Percentiles rank a stretch among this genome's conserved stretches.
These are phyloP conservation scores for Penicillium sclerotigenum DNA, from an alignment of 2,329 filamentous ascomycete genomes.

Conservation along the genomic window DNA sequence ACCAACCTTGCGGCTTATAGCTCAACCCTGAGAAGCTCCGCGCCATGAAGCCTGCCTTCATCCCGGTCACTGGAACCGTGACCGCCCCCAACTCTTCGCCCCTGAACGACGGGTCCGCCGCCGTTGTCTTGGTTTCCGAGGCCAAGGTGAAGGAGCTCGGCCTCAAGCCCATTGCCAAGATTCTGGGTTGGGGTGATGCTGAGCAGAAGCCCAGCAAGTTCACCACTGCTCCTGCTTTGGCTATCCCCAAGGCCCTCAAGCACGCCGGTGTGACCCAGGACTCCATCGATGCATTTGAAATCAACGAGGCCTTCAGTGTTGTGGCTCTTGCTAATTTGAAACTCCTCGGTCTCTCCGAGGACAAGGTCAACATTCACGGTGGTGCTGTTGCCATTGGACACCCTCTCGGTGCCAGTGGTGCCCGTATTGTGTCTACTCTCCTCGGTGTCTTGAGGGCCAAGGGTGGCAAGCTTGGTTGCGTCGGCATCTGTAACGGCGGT, in stretches of 20 bases:
- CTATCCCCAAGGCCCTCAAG: constrained; percentile 95
- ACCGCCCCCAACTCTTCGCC: constrained; percentile 96
- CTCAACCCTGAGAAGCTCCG: constrained; percentile 80
- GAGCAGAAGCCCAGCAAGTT: constrained; percentile 90
- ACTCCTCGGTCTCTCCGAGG: constrained; percentile 71
- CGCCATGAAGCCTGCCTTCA: constrained; percentile 79
- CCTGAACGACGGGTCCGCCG: constrained; percentile 90
- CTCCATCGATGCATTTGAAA: constrained; percentile 90
- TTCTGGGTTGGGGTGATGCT: constrained; percentile 94
- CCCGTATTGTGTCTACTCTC: constrained; percentile 87
- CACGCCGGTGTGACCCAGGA: constrained; percentile 79
- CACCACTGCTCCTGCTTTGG: constrained; percentile 87
- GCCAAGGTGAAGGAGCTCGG: constrained; percentile 87
- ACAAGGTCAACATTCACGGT: constrained; percentile 93
- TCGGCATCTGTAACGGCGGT: constrained; percentile 96
- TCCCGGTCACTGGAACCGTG: constrained; percentile 73
- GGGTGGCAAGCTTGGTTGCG: constrained; percentile 88
- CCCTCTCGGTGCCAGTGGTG: constrained; percentile 88
- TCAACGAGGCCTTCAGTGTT: constrained; percentile 98
- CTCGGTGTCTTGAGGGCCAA: constrained; percentile 85
- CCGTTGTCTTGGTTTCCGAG: constrained; percentile 90
- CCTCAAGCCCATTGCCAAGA: constrained; percentile 91
- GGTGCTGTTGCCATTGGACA: constrained; percentile 95
- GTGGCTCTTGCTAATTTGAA: constrained; percentile 97
- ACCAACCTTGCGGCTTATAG: constrained; percentile 24